A percentile compares a stretch with the other conserved stretches of the same genome.
Conservation (phyloP, 2,329 filamentous ascomycete genomes). For the Falciphora oryzae region DNA sequence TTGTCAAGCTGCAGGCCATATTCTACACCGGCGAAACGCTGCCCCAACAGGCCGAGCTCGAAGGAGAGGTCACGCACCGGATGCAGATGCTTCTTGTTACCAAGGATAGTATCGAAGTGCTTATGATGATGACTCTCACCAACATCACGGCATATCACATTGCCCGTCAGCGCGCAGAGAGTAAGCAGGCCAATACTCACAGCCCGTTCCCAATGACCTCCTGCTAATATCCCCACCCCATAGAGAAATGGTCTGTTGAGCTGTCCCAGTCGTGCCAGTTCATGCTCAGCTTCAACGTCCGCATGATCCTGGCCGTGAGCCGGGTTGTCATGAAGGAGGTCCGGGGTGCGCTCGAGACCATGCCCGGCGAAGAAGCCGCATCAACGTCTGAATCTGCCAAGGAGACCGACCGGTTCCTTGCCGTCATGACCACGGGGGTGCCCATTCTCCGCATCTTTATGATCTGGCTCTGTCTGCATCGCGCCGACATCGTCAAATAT, state of each 20-base stretch:
- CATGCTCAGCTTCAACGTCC: slow-evolving; percentile 71
- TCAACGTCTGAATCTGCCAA: slow-evolving; percentile 21
- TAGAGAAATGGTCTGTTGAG: slow-evolving; percentile 40
- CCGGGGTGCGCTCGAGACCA: slow-evolving; percentile 36
- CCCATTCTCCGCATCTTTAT: slow-evolving; percentile 48
- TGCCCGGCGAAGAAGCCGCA: slow-evolving; percentile 23
- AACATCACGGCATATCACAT: slow-evolving; percentile 81
- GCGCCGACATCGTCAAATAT: slow-evolving; percentile 40
- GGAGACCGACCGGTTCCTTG: slow-evolving; percentile 26
- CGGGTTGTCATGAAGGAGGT: slow-evolving; percentile 67
- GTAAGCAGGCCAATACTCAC: background rate
- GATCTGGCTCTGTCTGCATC: slow-evolving; percentile 45
- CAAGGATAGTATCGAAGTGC: slow-evolving; percentile 53
- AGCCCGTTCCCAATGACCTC: background rate
- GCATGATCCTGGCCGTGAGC: slow-evolving; percentile 67
- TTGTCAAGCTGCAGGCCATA: slow-evolving; percentile 77
- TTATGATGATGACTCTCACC: slow-evolving; percentile 76
- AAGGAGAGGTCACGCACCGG: slow-evolving; percentile 77
- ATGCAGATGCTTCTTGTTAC: slow-evolving; percentile 68
- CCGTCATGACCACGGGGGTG: slow-evolving; percentile 37
- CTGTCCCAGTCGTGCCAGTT: slow-evolving; percentile 52
- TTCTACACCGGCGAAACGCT: slow-evolving; percentile 76
- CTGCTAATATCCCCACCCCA: background rate
- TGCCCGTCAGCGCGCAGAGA: slow-evolving; percentile 41
- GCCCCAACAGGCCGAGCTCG: slow-evolving; percentile 70